Conservation (phyloP, 805 yeast species). For the Starmera amethionina region DNA sequence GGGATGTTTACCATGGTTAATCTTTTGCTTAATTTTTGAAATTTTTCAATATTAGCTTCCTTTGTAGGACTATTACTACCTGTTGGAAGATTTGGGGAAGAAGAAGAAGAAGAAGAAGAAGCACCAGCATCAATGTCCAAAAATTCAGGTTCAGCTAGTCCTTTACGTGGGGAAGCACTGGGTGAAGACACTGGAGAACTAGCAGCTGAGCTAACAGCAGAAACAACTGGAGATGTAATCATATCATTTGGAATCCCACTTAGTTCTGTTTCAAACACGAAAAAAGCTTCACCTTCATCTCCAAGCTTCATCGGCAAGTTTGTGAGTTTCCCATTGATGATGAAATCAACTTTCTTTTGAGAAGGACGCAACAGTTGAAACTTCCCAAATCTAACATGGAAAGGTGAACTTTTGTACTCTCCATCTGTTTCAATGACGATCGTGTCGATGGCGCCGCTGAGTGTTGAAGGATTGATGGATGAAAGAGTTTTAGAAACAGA, state of each 20-base stretch:
- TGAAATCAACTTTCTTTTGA: conserved; percentile 85
- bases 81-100: background rate
- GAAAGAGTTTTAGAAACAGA: conserved; percentile 96
- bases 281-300: conserved; percentile 97
- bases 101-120: background rate
- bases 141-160: conserved; percentile 37
- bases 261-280: conserved; percentile 79
- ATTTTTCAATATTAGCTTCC: conserved; percentile 44
- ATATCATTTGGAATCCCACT: conserved; percentile 63
- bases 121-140: conserved; percentile 28
- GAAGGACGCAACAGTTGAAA: conserved; percentile 88
- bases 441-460: conserved; percentile 95
- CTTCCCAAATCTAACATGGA: conserved; percentile 94
- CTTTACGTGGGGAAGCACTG: background rate
- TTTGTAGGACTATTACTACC: conserved; percentile 12
- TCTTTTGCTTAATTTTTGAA: conserved; percentile 52
- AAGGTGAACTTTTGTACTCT: conserved; percentile 81
- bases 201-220: conserved; percentile 15
- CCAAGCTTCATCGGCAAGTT: conserved; percentile 93
- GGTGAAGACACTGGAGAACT: conserved; percentile 17
- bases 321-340: conserved; percentile 73
- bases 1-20: conserved; percentile 73
- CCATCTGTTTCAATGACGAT: conserved; percentile 86
- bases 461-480: conserved; percentile 90
- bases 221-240: conserved; percentile 28